These are phyloP conservation scores for Cladosporium sp. DNA, from an alignment of 2,329 filamentous ascomycete species.

Conservation along the genomic window DNA sequence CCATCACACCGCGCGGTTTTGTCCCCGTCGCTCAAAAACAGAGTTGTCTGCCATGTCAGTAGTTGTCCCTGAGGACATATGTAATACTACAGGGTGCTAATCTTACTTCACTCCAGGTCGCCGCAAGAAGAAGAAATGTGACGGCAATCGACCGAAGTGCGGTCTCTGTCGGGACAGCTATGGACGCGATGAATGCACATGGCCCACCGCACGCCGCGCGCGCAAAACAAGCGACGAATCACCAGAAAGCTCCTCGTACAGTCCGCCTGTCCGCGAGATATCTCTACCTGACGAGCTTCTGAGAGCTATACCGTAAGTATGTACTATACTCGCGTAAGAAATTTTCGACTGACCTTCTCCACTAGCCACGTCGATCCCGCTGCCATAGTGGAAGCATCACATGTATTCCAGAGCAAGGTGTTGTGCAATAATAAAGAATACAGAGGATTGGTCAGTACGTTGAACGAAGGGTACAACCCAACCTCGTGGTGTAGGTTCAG, in stretches of 20 bases:
- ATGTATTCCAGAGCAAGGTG: constrained; percentile 24
- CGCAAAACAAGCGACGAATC: constrained; percentile 9
- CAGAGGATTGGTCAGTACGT: constrained; percentile 18
- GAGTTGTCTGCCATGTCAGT: constrained; percentile 29
- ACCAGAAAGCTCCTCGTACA: not conserved
- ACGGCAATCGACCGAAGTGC: constrained; percentile 25
- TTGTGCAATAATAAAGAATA: constrained; percentile 23
- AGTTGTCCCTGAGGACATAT: not conserved
- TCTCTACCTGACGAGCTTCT: constrained; percentile 11
- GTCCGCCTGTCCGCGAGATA: not conserved
- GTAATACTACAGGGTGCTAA: not conserved
- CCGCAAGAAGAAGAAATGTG: constrained; percentile 30
- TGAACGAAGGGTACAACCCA: too few relatives aligned
- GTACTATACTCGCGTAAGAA: not conserved
- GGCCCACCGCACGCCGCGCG: constrained; percentile 16
- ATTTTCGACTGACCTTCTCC: not conserved
- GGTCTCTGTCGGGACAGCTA: constrained; percentile 27
- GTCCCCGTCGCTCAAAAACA: constrained; percentile 18
- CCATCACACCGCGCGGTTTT: constrained; percentile 23
- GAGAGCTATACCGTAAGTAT: constrained; percentile 23
- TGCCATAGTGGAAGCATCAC: constrained; percentile 19
- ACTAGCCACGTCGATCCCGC: constrained; percentile 21
- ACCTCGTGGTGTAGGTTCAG: too few relatives aligned
- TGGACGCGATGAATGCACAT: constrained; percentile 24
- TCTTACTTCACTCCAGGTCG: constrained; percentile 22